Percentiles rank a stretch among this genome's conserved stretches.
These are phyloP conservation scores for Carex cristatella DNA, from an alignment of 176 grass and related monocot species.

Conservation along the genomic window DNA sequence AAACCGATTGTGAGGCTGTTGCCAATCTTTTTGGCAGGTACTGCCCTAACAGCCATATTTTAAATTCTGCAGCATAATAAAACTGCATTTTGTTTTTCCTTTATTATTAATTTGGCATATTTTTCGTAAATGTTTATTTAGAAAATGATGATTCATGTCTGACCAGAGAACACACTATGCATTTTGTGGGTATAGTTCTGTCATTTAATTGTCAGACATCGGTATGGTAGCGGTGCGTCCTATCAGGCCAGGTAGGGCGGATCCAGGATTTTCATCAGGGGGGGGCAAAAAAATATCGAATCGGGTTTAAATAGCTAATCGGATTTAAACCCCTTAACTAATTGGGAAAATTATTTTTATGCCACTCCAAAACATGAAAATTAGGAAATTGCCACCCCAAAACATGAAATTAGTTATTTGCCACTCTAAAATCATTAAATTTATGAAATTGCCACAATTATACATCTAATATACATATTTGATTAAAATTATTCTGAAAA, in stretches of 20 bases:
- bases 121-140: not conserved
- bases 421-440: no score
- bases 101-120: not conserved
- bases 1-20: slow-evolving; percentile 69
- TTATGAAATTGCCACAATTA: no score
- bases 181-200: not conserved
- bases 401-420: no score
- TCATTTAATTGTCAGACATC: not conserved
- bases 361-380: no score
- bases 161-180: not conserved
- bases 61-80: not conserved
- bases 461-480: no score
- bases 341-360: no score
- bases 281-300: no score
- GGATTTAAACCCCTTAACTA: no score
- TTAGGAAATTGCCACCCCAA: no score
- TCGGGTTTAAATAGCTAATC: no score
- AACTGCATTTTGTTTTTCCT: not conserved
- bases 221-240: not conserved
- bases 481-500: no score
- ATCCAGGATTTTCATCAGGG: no score
- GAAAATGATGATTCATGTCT: not conserved
- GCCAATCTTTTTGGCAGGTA: slow-evolving; percentile 78
- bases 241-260: not conserved
- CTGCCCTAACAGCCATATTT: not conserved